These are phyloP conservation scores for Sideroxylon spinosum DNA, from an alignment of 179 eudicot genomes.

Conservation along the genomic window DNA sequence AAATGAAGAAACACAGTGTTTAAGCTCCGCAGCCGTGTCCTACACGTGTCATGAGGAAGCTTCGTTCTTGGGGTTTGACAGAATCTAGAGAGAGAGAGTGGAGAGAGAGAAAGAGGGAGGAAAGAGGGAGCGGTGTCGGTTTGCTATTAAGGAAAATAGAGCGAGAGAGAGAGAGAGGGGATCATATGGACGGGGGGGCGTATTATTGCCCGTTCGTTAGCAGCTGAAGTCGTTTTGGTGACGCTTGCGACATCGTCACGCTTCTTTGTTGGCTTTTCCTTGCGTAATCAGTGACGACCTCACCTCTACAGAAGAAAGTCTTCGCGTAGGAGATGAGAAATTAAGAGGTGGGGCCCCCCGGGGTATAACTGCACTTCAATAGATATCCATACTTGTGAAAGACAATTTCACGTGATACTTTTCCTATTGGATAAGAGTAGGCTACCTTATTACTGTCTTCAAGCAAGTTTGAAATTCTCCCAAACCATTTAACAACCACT, in stretches of 20 bases:
- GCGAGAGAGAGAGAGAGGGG: not conserved
- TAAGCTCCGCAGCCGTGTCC: not conserved
- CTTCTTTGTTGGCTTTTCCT: constrained; percentile 17
- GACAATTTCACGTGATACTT: no score
- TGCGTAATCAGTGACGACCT: constrained; percentile 13
- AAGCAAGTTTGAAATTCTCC: no score
- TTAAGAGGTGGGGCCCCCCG: not conserved
- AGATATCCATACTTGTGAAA: no score
- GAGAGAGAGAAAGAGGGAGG: not conserved
- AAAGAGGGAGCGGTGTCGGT: not conserved
- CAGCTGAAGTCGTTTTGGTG: constrained; percentile 23
- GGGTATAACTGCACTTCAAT: no score
- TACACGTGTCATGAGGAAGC: constrained; percentile 16
- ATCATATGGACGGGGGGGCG: no score
- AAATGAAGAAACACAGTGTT: not conserved
- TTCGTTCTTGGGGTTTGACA: constrained; percentile 2
- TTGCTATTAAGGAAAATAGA: not conserved
- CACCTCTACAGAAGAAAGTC: not conserved
- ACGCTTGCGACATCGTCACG: constrained; percentile 25
- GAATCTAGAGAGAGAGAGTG: not conserved
- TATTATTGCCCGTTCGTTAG: not conserved
- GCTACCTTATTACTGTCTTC: no score
- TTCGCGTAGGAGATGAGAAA: not conserved
- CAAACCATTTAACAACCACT: no score
- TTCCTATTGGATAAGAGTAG: no score